These are phyloP conservation scores for Nicotiana otophora DNA, from an alignment of 257 asterid genomes.

Conservation along the genomic window DNA sequence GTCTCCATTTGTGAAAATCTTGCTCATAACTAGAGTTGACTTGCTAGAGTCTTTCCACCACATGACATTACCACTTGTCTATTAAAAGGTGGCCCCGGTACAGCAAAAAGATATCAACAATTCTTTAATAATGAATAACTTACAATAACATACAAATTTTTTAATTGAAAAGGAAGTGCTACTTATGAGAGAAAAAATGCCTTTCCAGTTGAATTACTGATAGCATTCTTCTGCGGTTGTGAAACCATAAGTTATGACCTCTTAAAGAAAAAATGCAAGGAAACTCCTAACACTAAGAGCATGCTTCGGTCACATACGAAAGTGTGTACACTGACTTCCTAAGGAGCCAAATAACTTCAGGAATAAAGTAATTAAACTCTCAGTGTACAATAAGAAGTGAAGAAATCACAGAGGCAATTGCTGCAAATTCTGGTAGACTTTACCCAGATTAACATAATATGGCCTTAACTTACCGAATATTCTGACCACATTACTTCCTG, in stretches of 20 bases:
- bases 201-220: not conserved
- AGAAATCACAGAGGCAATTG: slow-evolving; percentile 6
- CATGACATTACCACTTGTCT: not conserved
- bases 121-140: not conserved
- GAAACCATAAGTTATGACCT: not conserved
- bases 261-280: not conserved
- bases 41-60: not conserved
- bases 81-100: not conserved
- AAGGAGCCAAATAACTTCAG: not conserved
- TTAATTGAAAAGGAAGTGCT: not conserved
- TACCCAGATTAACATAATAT: not conserved
- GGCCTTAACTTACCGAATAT: slow-evolving; percentile 48
- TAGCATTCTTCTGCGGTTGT: not conserved
- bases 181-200: not conserved
- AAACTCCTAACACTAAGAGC: not conserved
- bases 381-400: not conserved
- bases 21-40: not conserved
- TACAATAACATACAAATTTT: not conserved
- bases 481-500: slow-evolving; percentile 54
- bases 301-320: not conserved
- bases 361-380: slow-evolving; percentile 1
- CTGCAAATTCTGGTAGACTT: not conserved
- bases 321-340: not conserved
- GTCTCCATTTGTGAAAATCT: not conserved
- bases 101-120: not conserved